phyloP scores from a whole-genome alignment of 768 basidiomycete genomes.

The Infundibulicybe gibba region DNA sequence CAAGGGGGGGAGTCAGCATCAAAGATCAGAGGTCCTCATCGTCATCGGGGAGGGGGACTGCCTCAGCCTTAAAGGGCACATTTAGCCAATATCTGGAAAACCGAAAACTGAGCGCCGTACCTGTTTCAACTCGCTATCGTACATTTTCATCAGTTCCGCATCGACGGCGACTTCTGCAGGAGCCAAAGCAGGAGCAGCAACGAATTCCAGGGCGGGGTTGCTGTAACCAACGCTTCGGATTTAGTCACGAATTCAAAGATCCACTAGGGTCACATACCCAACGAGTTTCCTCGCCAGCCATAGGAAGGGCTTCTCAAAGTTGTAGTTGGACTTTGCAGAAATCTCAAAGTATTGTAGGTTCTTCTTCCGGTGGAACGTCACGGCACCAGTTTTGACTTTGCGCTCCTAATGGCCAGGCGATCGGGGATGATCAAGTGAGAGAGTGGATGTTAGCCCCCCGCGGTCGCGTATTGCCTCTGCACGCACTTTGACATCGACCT shows the following conservation, averaged over 20 bases:
- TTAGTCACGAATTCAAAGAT: background rate
- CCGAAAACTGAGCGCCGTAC: conserved; percentile 30
- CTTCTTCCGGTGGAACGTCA: conserved; percentile 99
- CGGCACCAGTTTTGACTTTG: conserved; percentile 97
- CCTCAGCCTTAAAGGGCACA: conserved; percentile 59
- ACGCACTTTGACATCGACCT: conserved; percentile 97
- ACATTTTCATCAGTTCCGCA: conserved; percentile 68
- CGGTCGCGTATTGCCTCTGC: background rate
- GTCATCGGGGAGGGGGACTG: conserved; percentile 95
- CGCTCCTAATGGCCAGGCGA: conserved; percentile 65
- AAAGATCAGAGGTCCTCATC: conserved; percentile 75
- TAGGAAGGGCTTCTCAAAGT: conserved; percentile 99
- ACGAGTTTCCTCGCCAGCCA: conserved; percentile 99
- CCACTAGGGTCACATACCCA: conserved; percentile 54
- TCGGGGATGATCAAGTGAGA: conserved; percentile 1
- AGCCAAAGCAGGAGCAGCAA: conserved; percentile 92
- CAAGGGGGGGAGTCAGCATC: conserved; percentile 7
- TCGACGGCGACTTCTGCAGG: conserved; percentile 93
- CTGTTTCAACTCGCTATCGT: conserved; percentile 70
- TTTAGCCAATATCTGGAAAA: background rate
- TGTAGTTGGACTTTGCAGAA: conserved; percentile 99
- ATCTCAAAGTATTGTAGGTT: conserved; percentile 99
- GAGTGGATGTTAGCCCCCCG: background rate
- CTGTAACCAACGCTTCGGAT: conserved; percentile 31
- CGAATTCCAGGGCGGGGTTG: conserved; percentile 87